Evolutionary conservation across 2,329 filamentous ascomycete genomes (phyloP), one percentile per base, ranked within the genome.

Genomic region (Apiospora sp.): DNA sequence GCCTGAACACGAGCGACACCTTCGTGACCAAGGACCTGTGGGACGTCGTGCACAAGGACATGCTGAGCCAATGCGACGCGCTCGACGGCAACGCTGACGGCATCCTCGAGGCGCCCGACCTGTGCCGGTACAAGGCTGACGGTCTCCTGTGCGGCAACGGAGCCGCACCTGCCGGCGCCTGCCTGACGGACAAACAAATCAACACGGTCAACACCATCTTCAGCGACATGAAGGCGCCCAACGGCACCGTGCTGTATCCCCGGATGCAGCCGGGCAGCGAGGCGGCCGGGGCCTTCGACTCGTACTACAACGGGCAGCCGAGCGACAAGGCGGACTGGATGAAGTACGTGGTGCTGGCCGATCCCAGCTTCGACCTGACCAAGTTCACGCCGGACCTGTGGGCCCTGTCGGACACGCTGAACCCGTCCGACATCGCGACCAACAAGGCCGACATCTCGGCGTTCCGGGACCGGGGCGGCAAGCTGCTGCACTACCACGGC

Each of bases 241-340:
- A 72, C 46, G 86, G 86, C 64, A 79, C 81, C 5, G 78, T 88
- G 1, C 81, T 88, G 22, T 89, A 85, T 76, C 87, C 87, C 1
- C 81, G 84, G n/a, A 83, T 88, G 77, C 83, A 87, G 69, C 86
- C 85, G 8, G 87, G 87, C 22, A 82, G 82, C 19, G 85, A 87
- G 75, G 74, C 83, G 10, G 49, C 74, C 3, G 48, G 80, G 10
- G 83, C 83, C 5, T 80, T 82, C 27, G 73, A 74, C 0, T 76
- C 79, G 12, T 75, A 85, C 14, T 83, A 86, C 70, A 81, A 78
- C 54, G 67, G 67, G 85, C 85, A 73, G 43, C 71, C 4, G 80
- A 84, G 1, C 2, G 86, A 85, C 74, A 83, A 83, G 4, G 76
- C 77, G 12, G 85, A 87, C 76, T 89, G 85, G 86, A 85, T 84